Evolutionary conservation across 495 filamentous ascomycete genomes (phyloP), one percentile per base, ranked within the genome.

Genomic region (Cercophora sp.): DNA sequence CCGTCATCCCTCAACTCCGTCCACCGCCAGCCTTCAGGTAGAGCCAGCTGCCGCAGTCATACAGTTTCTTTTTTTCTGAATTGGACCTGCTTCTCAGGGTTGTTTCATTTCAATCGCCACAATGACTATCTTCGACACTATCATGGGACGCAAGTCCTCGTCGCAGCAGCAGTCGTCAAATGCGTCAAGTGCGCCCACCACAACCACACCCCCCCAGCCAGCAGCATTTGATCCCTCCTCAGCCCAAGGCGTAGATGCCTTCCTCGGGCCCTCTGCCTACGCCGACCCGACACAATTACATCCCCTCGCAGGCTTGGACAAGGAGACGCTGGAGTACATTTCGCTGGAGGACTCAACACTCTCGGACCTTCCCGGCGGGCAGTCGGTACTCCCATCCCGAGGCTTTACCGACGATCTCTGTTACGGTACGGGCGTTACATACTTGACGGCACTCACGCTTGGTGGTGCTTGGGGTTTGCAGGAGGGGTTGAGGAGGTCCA

Each of bases 341-440:
- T 81, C 85, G 40, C 86, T 98, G 65, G 93, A 97, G 75, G 93
- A 97, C 61, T 86, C 89, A 20, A 79, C 85, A 9, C 85, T 97
- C 37, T 91, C 90, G 31, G 79, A 91, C 61, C 80, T 95, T n/a
- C 89, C 93, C 44, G 91, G 91, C 61, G 77, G 82, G 34, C 86
- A 86, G 51, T 89, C 91, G 11, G 85, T 88, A 29, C 80, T 98
- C 27, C 94, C 94, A 4, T 96, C 91, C 23, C 85, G 94, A 65
- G 93, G 93, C 59, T 98, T 94, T 84, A 93, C 88, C 44, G 93
- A 98, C 66, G 93, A 98, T 69, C 83, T 98, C 43, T 97, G 93
- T 72, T 98, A 98, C 66, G 94, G 94, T 61, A 91, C 92, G 20
- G 93, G 93, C 49, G 84, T 91, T 29, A 95, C 89, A 57, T 98